phyloP scores from a whole-genome alignment of 768 basidiomycete genomes.

The Amanita brunnescens region DNA sequence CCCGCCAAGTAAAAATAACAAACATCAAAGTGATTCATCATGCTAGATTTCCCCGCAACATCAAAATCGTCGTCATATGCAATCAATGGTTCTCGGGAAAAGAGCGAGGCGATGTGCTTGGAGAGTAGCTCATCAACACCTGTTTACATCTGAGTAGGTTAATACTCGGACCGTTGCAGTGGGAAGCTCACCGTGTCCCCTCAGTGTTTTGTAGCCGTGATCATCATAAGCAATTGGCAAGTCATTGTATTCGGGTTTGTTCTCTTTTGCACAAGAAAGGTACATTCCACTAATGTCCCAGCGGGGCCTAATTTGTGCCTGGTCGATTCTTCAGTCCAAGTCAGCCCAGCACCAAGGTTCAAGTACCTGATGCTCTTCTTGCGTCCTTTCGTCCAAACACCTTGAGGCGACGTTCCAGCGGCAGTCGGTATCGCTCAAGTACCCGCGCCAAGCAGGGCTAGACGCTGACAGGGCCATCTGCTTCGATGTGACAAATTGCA shows the following conservation, averaged over 20 bases:
- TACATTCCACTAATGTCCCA: constrained; percentile 7
- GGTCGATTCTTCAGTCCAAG: background rate
- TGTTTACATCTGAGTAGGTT: background rate
- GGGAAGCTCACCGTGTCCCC: constrained; percentile 3
- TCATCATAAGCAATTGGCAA: constrained; percentile 1
- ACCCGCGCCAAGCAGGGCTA: constrained; percentile 9
- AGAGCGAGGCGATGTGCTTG: constrained; percentile 4
- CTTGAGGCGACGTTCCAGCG: constrained; percentile 2
- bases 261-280: background rate
- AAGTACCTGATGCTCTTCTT: constrained; percentile 1
- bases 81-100: constrained; percentile 5
- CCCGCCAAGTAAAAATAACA: background rate
- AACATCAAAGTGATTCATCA: constrained; percentile 5
- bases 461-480: constrained; percentile 10
- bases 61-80: background rate
- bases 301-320: constrained; percentile 5
- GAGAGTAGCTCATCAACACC: constrained; percentile 8
- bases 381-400: constrained; percentile 4
- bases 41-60: background rate
- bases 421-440: constrained; percentile 8
- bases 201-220: background rate
- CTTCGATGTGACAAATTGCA: background rate
- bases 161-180: background rate
- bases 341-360: background rate
- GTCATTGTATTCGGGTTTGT: constrained; percentile 8